These are phyloP conservation scores for Cutaneotrichosporon arboriforme DNA, from an alignment of 1,284 basidiomycete genomes.

Conservation along the genomic window DNA sequence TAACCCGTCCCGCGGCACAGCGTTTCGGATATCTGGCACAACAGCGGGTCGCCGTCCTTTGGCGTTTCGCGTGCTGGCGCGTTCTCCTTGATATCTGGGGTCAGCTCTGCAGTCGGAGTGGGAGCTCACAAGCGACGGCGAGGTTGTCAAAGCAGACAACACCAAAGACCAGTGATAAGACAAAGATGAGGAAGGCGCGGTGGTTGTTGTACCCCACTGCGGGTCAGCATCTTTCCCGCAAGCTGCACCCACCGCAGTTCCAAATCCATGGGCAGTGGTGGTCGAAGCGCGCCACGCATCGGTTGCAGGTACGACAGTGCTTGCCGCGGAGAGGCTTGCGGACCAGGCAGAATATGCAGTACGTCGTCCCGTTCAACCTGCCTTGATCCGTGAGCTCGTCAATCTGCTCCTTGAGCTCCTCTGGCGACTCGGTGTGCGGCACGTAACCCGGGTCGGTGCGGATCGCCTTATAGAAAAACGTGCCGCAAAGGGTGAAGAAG, in stretches of 20 bases:
- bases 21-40: conserved; percentile 62
- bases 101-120: neutral
- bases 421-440: conserved; percentile 65
- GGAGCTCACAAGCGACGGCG: conserved; percentile 65
- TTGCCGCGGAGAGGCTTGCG: conserved; percentile 89
- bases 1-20: conserved; percentile 60
- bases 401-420: conserved; percentile 77
- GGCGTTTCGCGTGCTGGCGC: conserved; percentile 47
- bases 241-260: conserved; percentile 77
- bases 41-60: conserved; percentile 49
- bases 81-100: conserved; percentile 44
- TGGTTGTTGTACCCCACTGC: conserved; percentile 91
- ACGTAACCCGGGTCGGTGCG: conserved; percentile 87
- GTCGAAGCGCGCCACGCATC: conserved; percentile 82
- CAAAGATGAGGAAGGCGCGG: conserved; percentile 87
- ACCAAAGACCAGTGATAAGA: conserved; percentile 73
- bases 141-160: conserved; percentile 77
- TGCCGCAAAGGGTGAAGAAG: conserved; percentile 64
- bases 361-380: conserved; percentile 85
- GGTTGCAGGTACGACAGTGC: conserved; percentile 88
- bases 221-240: neutral
- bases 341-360: conserved; percentile 90
- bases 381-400: conserved; percentile 85
- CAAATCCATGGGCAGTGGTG: conserved; percentile 99
- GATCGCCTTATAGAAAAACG: conserved; percentile 85